A percentile compares a stretch with the other conserved stretches of the same genome.
Conservation (phyloP, 2,329 filamentous ascomycete species). For the Amauroascus verrucosus region DNA sequence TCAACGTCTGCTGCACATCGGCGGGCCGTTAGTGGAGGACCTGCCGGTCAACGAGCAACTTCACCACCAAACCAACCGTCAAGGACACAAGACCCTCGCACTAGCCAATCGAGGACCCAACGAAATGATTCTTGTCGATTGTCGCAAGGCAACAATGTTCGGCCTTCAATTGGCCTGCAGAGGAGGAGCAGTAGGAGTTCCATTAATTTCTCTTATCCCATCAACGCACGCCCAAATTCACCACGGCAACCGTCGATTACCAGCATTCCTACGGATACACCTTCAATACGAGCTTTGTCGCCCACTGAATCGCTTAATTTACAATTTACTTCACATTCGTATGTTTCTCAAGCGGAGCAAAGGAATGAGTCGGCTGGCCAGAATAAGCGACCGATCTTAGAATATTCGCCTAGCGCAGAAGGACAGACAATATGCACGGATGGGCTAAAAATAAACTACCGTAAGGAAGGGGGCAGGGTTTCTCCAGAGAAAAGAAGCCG, state of each 20-base stretch:
- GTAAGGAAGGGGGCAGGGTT: background rate
- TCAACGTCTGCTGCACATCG: slow-evolving; percentile 25
- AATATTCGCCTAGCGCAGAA: background rate
- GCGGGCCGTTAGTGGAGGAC: slow-evolving; percentile 44
- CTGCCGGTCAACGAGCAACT: slow-evolving; percentile 35
- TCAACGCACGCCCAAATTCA: slow-evolving; percentile 33
- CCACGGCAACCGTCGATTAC: slow-evolving; percentile 23
- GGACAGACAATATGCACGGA: background rate
- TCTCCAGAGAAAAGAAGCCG: background rate
- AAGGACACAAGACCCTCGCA: slow-evolving; percentile 19
- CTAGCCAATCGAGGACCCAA: background rate
- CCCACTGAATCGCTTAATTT: background rate
- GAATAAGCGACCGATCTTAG: background rate
- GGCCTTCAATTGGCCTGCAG: slow-evolving; percentile 28
- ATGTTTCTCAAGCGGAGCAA: background rate
- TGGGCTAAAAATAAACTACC: background rate
- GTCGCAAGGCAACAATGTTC: slow-evolving; percentile 21
- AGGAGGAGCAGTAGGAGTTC: slow-evolving; percentile 35
- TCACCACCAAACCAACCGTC: slow-evolving; percentile 34
- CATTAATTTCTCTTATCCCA: slow-evolving; percentile 42
- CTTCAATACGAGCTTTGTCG: slow-evolving; percentile 4
- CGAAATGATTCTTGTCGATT: background rate
- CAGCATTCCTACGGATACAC: slow-evolving; percentile 2
- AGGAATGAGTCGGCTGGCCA: background rate
- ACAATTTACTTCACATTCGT: background rate